Base-by-base conservation (phyloP, 2,329 filamentous ascomycete species). In the Fusarium foetens region DNA sequence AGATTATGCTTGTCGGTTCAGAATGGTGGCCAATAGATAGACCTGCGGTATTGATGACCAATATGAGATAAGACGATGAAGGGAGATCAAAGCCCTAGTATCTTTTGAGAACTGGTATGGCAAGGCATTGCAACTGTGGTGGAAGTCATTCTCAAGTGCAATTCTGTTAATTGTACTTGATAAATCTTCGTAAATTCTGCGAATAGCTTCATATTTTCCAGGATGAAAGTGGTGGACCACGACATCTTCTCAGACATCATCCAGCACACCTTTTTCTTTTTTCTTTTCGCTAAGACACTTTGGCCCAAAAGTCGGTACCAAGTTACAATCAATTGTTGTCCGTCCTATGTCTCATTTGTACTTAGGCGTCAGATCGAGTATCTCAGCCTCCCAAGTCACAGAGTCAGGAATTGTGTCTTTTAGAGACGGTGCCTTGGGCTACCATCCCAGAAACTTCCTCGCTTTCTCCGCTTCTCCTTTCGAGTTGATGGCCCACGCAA, bases 381-480 rank as follows among this genome's bases (percentile, higher is more conserved):
- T 74, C 74, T 80, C 79, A 7, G 83, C 84, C 75, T 86, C 84
- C 0, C 58, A 57, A 8, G 77, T 72, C 13, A 87, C 80, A 7
- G 77, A 72, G 14, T 79, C 80, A 0, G 80, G 73, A 36, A 87
- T 79, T 38, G 81, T 81, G 12, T 84, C 83, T 74, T 80, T 78
- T 17, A 87, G 63, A 17, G 77, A 74, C 13, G 54, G 66, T 1
- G 74, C 80, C 63, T 79, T 80, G 3, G 84, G 80, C 71, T 80
- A 71, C 86, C 86, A 88, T 8, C 82, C 84, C 3, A 87, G 78
- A 58, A 84, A 84, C 78, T 84, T 85, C 58, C 73, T 80, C 10
- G 85, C 85, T 38, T 85, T 79, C 62, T 78, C 79, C 13, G 83
- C 81, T 25, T 82, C 79, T 29, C 84, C 79, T 77, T 83, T 84